Conservation (phyloP, 2,329 filamentous ascomycete species). For the Monascus ruber region DNA sequence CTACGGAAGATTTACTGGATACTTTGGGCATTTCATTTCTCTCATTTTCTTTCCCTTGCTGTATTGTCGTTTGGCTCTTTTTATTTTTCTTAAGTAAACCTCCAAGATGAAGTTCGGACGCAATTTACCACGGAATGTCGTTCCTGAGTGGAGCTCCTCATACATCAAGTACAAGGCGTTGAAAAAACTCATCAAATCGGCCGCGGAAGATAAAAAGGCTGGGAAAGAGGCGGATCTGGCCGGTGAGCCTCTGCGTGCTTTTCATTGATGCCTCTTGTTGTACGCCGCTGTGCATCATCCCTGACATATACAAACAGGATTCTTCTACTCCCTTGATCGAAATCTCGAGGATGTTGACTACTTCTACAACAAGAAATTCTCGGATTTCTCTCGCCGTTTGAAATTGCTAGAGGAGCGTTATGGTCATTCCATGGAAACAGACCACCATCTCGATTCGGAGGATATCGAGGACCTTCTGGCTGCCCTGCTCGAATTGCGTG, state of each 20-base stretch:
- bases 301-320: slow-evolving; percentile 49
- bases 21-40: too few relatives aligned
- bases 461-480: slow-evolving; percentile 87
- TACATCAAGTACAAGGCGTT: slow-evolving; percentile 47
- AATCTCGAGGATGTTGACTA: slow-evolving; percentile 94
- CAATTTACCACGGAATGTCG: slow-evolving; percentile 38
- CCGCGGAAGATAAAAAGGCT: slow-evolving; percentile 54
- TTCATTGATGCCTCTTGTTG: slow-evolving; percentile 1
- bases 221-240: slow-evolving; percentile 76
- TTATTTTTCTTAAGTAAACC: too few relatives aligned
- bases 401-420: slow-evolving; percentile 82
- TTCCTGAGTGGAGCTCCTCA: slow-evolving; percentile 39
- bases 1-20: too few relatives aligned
- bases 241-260: slow-evolving; percentile 54
- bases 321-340: slow-evolving; percentile 92
- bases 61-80: too few relatives aligned
- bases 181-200: slow-evolving; percentile 85
- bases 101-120: slow-evolving; percentile 40
- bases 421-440: slow-evolving; percentile 58
- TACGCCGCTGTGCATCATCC: slow-evolving; percentile 6
- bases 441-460: slow-evolving; percentile 67
- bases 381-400: slow-evolving; percentile 70
- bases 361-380: slow-evolving; percentile 94
- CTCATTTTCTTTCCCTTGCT: too few relatives aligned
- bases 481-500: slow-evolving; percentile 76